phyloP scores from a whole-genome alignment of 495 filamentous ascomycete species.

The Lasiosphaeria hispida region DNA sequence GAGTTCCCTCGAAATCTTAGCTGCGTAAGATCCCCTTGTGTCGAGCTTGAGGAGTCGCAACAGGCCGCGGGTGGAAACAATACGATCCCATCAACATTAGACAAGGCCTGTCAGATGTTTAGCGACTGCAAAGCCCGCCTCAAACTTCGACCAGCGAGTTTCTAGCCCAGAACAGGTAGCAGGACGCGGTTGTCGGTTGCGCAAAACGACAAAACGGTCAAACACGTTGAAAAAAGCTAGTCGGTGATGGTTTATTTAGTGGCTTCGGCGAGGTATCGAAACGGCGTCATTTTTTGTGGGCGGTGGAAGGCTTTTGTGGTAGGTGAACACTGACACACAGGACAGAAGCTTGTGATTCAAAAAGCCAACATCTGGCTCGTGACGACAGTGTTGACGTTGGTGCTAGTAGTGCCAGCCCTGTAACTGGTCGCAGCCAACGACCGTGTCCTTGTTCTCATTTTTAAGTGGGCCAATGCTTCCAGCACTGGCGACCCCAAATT shows the following conservation, averaged over 20 bases:
- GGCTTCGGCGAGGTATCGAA: too few species aligned
- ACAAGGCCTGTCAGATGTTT: neutral
- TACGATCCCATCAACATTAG: neutral
- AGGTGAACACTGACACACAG: neutral
- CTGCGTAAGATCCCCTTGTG: too few species aligned
- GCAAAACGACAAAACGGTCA: too few species aligned
- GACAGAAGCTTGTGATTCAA: constrained; percentile 22
- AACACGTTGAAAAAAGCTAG: too few species aligned
- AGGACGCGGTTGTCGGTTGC: too few species aligned
- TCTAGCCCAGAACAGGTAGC: too few species aligned
- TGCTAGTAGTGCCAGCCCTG: constrained; percentile 6
- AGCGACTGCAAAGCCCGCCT: neutral
- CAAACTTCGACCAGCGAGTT: too few species aligned
- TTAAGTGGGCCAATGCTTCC: constrained; percentile 7
- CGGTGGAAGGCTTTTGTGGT: neutral
- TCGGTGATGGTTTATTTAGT: too few species aligned
- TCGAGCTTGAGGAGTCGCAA: too few species aligned
- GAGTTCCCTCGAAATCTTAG: too few species aligned
- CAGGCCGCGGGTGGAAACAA: too few species aligned
- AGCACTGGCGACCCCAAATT: neutral
- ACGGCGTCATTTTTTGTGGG: too few species aligned
- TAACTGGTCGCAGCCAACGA: constrained; percentile 14
- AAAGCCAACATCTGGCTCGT: constrained; percentile 6
- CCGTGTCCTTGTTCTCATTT: constrained; percentile 9
- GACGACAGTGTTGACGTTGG: constrained; percentile 11